Evolutionary conservation across 1,284 basidiomycete species (phyloP), one percentile per base, ranked within the genome.

Genomic region (Melampsora americana): DNA sequence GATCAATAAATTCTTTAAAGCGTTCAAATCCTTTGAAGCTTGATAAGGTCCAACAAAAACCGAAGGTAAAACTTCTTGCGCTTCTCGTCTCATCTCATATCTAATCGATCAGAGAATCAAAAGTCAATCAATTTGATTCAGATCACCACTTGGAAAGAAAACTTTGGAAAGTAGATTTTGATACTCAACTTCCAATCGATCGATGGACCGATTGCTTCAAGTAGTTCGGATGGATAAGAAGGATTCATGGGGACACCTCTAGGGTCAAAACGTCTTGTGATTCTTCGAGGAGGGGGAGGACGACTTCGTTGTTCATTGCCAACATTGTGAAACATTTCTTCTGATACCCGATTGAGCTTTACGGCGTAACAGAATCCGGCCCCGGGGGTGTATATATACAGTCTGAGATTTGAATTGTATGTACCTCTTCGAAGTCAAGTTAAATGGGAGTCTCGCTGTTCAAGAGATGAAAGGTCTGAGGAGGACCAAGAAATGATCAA

Each of bases 71-170:
- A 96, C 93, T 83, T 93, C 89, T 84, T 97, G 94, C 79, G 92
- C 93, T 81, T 95, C 90, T 61, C 93, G 85, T 59, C 94, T 87
- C 94, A 96, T 96, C 83, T 96, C 93, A 81, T 96, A 96, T 81
- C 92, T 94, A 77, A 69, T 70, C 44, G 50, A 23, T 32, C 39
- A 39, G 26, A 62, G 12, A 32, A 77, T 61, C 65, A 28, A 59
- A 70, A 53, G 48, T 61, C 60, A 60, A 26, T 14, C 0, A 32
- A 48, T 18, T 46, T 11, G 48, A 42, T 12, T 6, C 39, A 20
- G 26, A 67, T 18, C 6, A 67, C 12, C 4, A 68, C 11, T 18
- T 26, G 11, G 20, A 18, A 16, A 35, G 32, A 68, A 30, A 23
- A 28, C 16, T 5, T 18, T 20, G 16, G 5, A 53, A 26, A 18